A percentile compares a stretch with the other conserved stretches of the same genome.
These are phyloP conservation scores for Jamesozyma piceae DNA, from an alignment of 805 yeast genomes.

Conservation along the genomic window DNA sequence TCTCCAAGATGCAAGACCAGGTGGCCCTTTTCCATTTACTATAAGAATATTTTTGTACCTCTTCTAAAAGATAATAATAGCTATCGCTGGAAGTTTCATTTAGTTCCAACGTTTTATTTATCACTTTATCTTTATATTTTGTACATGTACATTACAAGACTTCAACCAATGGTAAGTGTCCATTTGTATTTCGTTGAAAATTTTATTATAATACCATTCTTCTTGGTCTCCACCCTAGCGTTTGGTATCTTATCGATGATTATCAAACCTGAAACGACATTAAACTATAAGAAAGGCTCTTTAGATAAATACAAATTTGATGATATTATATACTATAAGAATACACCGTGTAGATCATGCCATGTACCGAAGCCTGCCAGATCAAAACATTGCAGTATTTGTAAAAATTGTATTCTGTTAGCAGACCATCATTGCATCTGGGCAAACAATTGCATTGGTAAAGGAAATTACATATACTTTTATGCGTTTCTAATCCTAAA, in stretches of 20 bases:
- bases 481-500: conserved; percentile 46
- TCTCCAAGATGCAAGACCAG: conserved; percentile 19
- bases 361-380: conserved; percentile 57
- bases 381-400: conserved; percentile 64
- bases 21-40: conserved; percentile 20
- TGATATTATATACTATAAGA: conserved; percentile 43
- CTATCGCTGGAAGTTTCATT: conserved; percentile 22
- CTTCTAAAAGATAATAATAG: conserved; percentile 15
- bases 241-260: conserved; percentile 17
- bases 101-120: conserved; percentile 26
- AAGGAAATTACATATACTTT: conserved; percentile 54
- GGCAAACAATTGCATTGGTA: conserved; percentile 70
- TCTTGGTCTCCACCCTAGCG: conserved; percentile 12
- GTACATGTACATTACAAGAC: conserved; percentile 10
- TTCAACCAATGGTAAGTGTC: conserved; percentile 9
- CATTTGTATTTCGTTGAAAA: conserved; percentile 14
- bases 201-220: conserved; percentile 16
- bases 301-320: conserved; percentile 34
- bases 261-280: conserved; percentile 12
- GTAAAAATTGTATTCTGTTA: conserved; percentile 51
- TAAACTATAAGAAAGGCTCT: conserved; percentile 1
- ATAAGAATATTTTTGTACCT: conserved; percentile 20
- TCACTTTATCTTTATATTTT: conserved; percentile 16
- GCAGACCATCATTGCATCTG: conserved; percentile 73
- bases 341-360: conserved; percentile 48